Evolutionary conservation across 31 red algal genomes (phyloP), one percentile per base, ranked within the genome.

Genomic region (Odonthalia washingtoniensis): DNA sequence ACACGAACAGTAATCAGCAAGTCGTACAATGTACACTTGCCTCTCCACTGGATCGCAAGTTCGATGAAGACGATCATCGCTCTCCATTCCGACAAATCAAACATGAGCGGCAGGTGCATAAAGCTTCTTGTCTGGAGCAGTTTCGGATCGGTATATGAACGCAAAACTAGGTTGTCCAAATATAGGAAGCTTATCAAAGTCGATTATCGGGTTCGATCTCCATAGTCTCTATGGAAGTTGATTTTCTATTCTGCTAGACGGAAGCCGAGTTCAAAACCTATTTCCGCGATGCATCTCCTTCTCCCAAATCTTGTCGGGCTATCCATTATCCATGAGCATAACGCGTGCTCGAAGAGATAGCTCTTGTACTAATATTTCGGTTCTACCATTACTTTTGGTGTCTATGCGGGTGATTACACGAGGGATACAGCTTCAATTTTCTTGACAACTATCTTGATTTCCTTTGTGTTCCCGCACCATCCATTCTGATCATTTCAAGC

Each of bases 41-140:
- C 14, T 34, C 40, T 4, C 14, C 14, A 24, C 37, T 40, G 36
- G 33, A n/a, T 4, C 28, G 72, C 28, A 36, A 27, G 40, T 28
- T 4, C 37, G 4, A 3, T 21, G 21, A 57, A 57, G 49, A 14
- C 49, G 49, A 14, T 57, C 49, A 21, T 57, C 49, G 49, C 49
- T 57, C 21, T 57, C 49, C 49, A 57, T 57, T 57, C 49, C 49
- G 9, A 57, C 49, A 21, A 57, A 57, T 37, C 27, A 42, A 37
- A 36, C 72, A 75, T 75, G 37, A 4, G 31, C 9, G 27, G 72
- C 72, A 26, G 32, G 36, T 75, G 72, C 72, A 14, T 57, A 57
- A 57, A 57, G 49, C 49, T 57, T 57, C 21, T 21, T 21, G 21
- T 57, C 21, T 57, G 49, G 49, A 57, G 12, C 21, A 21, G 49